Evolutionary conservation across 83 land plant genomes (phyloP), one percentile per base, ranked within the genome.

Genomic region (Isoetes engelmannii): DNA sequence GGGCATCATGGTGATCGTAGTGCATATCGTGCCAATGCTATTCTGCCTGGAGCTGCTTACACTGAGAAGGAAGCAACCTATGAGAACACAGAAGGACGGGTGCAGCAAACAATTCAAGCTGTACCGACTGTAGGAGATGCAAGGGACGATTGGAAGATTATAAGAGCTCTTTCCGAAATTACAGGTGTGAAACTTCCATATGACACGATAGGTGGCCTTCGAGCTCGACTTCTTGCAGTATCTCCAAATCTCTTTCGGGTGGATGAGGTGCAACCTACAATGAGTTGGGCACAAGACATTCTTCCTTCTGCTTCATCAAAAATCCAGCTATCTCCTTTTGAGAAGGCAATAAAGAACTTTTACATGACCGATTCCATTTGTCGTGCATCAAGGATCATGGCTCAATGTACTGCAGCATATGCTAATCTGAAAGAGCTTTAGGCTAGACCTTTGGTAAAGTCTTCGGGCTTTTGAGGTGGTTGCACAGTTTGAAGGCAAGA

Each of bases 41-140:
- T 94, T 65, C 72, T 94, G 4, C 98, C 98, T 3, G 83, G 92
- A 12, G 49, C 89, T 42, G 90, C 98, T 17, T 94, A 86, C 66
- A 84, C 77, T 46, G 98, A 94, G 83, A 94, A 94, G 80, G 96
- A 94, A 82, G 96, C 93, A 17, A 94, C 92, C 5, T 94, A 90
- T 74, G 92, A 81, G 69, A 94, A 90, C 67, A 86, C 96, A 5
- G 98, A 94, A 80, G 98, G 98, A 2, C 87, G 88, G 41, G 47
- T 86, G 6, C 98, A 94, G 61, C 80, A 76, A 63, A 94, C 96
- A 10, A 61, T 68, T 20, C 96, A 96, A 28, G 98, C 98, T n/a
- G 98, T 94, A 19, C 98, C 98, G 3, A 88, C 92, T 4, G 92
- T 94, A 49, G 98, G 98, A 65, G 98, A 94, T 80, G 84, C 98